A percentile compares a stretch with the other conserved stretches of the same genome.
Conservation (phyloP, 140 eudicot genomes). For the Stevia rebaudiana region DNA sequence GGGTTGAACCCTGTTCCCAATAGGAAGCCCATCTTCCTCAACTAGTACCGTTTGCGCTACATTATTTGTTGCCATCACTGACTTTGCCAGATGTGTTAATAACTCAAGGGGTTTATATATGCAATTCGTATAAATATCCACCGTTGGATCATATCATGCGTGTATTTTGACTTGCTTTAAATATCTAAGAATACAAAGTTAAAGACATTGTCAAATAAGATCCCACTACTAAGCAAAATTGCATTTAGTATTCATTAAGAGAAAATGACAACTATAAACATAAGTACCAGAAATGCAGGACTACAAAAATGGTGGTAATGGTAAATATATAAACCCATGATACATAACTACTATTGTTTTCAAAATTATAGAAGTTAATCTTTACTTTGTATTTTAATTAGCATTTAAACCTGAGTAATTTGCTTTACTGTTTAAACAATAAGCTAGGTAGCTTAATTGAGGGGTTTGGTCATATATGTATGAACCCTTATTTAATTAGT, state of each 20-base stretch:
- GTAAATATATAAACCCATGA: too few species aligned
- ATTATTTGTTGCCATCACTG: constrained; percentile 34
- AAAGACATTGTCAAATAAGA: not conserved
- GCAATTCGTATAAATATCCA: constrained; percentile 6
- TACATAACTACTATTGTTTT: not conserved
- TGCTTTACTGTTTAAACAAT: too few species aligned
- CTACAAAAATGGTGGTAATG: not conserved
- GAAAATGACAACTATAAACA: not conserved
- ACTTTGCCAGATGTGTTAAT: constrained; percentile 1
- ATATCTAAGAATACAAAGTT: not conserved
- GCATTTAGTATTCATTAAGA: not conserved
- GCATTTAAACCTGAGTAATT: too few species aligned
- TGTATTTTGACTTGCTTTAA: constrained; percentile 4
- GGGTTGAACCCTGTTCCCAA: constrained; percentile 44
- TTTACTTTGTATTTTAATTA: too few species aligned
- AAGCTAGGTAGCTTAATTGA: too few species aligned
- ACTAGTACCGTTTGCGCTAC: constrained; percentile 19
- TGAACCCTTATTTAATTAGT: too few species aligned
- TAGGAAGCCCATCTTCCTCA: constrained; percentile 46
- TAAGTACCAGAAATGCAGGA: not conserved
- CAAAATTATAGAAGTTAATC: too few species aligned
- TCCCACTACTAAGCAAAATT: not conserved
- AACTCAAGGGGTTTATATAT: constrained; percentile 20
- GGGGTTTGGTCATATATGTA: too few species aligned
- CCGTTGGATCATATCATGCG: constrained; percentile 23